These are phyloP conservation scores for Jimgerdemannia lactiflua DNA, from an alignment of 192 early-diverging fungal genomes.

Conservation along the genomic window DNA sequence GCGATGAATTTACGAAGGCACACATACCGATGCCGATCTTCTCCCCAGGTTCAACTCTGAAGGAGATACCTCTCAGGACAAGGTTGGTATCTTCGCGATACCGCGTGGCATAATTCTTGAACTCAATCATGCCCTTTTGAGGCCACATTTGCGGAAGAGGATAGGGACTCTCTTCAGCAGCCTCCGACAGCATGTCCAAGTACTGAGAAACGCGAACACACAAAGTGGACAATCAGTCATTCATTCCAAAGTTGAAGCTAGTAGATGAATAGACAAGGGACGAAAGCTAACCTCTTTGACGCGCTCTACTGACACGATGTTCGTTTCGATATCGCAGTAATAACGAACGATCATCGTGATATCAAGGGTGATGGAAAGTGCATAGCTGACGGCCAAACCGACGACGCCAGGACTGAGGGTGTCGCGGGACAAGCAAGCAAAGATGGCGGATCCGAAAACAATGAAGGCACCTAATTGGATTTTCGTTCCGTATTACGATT, in stretches of 20 bases:
- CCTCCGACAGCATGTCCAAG: slow-evolving; percentile 25
- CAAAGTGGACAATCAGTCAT: no score
- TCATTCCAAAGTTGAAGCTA: no score
- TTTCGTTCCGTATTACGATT: no score
- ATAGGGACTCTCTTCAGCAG: slow-evolving; percentile 11
- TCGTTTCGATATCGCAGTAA: slow-evolving; percentile 14
- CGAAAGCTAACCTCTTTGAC: no score
- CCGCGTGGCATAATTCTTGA: slow-evolving; percentile 27
- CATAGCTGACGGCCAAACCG: slow-evolving; percentile 11
- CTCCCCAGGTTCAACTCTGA: slow-evolving; percentile 28
- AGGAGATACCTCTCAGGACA: slow-evolving; percentile 38
- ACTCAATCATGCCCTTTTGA: slow-evolving; percentile 19
- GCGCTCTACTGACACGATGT: slow-evolving; percentile 24
- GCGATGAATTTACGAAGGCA: no score
- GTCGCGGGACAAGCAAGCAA: slow-evolving; percentile 1
- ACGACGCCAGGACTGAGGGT: slow-evolving; percentile 1
- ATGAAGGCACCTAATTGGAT: slow-evolving; percentile 11
- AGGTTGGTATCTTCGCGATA: slow-evolving; percentile 42
- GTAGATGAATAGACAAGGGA: no score
- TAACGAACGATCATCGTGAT: slow-evolving; percentile 6
- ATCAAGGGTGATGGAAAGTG: not conserved
- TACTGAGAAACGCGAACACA: no score
- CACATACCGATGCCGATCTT: slow-evolving; percentile 41
- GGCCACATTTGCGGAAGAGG: slow-evolving; percentile 33
- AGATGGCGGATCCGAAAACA: slow-evolving; percentile 2